Evolutionary conservation across 805 yeast species (phyloP), one percentile per base, ranked within the genome.

Genomic region (Ogataea philodendri): DNA sequence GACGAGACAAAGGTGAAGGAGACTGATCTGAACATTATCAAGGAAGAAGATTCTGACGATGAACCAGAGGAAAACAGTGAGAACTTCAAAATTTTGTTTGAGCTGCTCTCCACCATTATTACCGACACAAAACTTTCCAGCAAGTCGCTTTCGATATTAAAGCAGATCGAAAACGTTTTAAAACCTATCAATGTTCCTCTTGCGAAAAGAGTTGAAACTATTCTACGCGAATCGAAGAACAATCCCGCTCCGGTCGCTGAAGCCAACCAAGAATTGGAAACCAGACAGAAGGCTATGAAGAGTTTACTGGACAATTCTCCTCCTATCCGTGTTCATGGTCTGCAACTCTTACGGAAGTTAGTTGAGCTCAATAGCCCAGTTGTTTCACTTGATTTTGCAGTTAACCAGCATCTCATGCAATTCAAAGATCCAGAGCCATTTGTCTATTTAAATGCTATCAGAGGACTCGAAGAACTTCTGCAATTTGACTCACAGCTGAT

Each of bases 291-390:
- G 20, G 96, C 96, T 0, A 61, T 85, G 22, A 64, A 72, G 1
- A 75, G 79, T 41, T 58, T 93, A 26, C 78, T 77, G 37, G 96
- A 89, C 58, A 84, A 89, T 0, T 61, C 83, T 26, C 80, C 84
- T 3, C 96, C 97, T 0, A 74, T 90, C 2, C 67, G 88, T 35
- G 97, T 95, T 0, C 88, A 84, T 57, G 97, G 97, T 0, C 61
- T 93, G 7, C 74, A 73, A 44, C 58, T 79, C 15, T 57, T 90
- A 19, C 66, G 86, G 18, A 68, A 71, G 37, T 63, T 87, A 26
- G 31, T 35, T 1, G 27, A 66, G 76, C 5, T 67, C 63, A 26
- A 60, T 57, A 19, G 66, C 22, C 74, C 84, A n/a, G 55, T 65
- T 0, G 54, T 85, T 9, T 52, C 71, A 0, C 31, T 73, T 7